phyloP scores from a whole-genome alignment of 139 green algal genomes.

The Chlorella sp. region DNA sequence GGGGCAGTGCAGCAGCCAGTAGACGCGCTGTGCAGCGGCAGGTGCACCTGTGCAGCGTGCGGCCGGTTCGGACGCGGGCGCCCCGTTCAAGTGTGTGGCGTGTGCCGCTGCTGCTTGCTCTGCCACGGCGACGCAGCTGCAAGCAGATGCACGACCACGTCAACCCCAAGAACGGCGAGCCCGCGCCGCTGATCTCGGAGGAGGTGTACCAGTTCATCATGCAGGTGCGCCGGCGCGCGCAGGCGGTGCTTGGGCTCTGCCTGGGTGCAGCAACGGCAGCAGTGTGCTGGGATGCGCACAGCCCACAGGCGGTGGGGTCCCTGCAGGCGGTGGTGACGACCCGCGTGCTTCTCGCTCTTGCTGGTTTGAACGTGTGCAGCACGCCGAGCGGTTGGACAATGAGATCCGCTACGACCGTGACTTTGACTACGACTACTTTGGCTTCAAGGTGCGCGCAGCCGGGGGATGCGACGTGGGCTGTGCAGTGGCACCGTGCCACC shows the following conservation, averaged over 20 bases:
- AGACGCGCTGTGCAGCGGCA: no score
- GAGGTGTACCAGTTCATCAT: constrained; percentile 91
- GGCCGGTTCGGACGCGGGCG: no score
- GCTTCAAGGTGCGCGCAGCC: constrained; percentile 81
- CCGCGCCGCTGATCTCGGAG: constrained; percentile 77
- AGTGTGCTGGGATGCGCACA: no score
- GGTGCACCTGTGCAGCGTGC: no score
- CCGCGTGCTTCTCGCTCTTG: no score
- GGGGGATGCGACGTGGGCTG: not conserved
- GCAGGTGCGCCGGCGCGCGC: constrained; percentile 43
- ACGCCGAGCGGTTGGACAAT: constrained; percentile 82
- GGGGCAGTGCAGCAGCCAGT: no score
- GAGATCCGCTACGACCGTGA: constrained; percentile 99
- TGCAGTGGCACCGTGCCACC: not conserved
- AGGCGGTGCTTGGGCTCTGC: no score
- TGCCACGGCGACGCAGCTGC: constrained; percentile 46
- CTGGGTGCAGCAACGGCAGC: no score
- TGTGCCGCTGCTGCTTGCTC: not conserved
- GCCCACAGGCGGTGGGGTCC: no score
- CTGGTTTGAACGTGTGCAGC: constrained; percentile 41
- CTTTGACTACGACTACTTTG: constrained; percentile 99
- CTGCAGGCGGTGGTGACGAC: no score
- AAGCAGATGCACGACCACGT: constrained; percentile 89
- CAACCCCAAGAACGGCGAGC: constrained; percentile 86
- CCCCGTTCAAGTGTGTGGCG: no score